These are phyloP conservation scores for Rhododendron vialii DNA, from an alignment of 148 eudicot species.

Conservation along the genomic window DNA sequence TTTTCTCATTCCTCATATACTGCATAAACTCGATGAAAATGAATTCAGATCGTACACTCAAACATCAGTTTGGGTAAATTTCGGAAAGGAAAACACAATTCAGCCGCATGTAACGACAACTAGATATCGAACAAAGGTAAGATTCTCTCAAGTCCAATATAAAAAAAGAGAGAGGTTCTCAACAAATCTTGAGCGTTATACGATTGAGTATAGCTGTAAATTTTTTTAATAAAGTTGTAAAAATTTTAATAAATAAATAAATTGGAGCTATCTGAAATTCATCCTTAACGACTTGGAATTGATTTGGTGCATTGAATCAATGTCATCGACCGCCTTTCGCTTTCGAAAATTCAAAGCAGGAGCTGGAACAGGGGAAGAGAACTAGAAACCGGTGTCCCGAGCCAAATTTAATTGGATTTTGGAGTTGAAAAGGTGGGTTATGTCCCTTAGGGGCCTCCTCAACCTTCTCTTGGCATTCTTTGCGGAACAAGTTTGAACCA, in stretches of 20 bases:
- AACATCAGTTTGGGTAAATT: background rate
- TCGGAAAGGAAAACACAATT: background rate
- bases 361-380: background rate
- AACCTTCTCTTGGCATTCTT: conserved; percentile 8
- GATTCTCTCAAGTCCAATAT: background rate
- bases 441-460: conserved; percentile 22
- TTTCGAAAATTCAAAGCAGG: background rate
- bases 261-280: background rate
- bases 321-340: background rate
- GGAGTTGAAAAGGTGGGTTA: conserved; percentile 15
- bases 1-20: background rate
- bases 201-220: background rate
- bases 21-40: background rate
- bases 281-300: background rate
- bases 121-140: background rate
- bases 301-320: background rate
- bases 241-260: background rate
- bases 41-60: background rate
- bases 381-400: background rate
- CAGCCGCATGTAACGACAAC: background rate
- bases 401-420: background rate
- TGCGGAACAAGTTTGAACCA: background rate
- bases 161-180: background rate
- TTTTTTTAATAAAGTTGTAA: background rate
- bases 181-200: background rate